A percentile compares a stretch with the other conserved stretches of the same genome.
Evolutionary conservation across 805 yeast species (phyloP).

Genomic region (Pichia sporocuriosa): DNA sequence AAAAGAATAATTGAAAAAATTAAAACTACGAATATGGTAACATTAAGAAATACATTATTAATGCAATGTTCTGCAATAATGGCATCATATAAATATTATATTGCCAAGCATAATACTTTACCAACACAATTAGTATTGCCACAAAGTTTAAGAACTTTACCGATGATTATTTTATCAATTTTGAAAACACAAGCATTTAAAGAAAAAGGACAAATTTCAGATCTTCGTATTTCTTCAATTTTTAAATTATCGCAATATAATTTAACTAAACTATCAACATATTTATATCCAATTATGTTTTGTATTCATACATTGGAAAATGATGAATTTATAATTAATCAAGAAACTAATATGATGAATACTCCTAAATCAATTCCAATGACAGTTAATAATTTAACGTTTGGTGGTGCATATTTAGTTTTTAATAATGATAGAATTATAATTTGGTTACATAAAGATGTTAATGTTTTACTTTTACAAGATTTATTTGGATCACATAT

Average conservation of each 20-base stretch:
- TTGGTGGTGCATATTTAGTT: constrained; percentile 72
- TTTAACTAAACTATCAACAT: constrained; percentile 49
- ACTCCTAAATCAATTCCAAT: constrained; percentile 46
- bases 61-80: constrained; percentile 47
- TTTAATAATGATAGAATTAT: constrained; percentile 59
- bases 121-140: constrained; percentile 74
- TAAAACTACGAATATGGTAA: constrained; percentile 34
- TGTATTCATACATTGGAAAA: constrained; percentile 62
- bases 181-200: constrained; percentile 61
- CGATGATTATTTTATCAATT: constrained; percentile 61
- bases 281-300: constrained; percentile 74
- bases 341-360: constrained; percentile 35
- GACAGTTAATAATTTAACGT: constrained; percentile 35
- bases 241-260: constrained; percentile 47
- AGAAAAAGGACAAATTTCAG: constrained; percentile 47
- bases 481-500: constrained; percentile 65
- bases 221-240: constrained; percentile 53
- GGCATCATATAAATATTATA: constrained; percentile 48
- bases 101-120: constrained; percentile 36
- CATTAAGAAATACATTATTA: constrained; percentile 26
- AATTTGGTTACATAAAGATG: constrained; percentile 65
- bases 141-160: constrained; percentile 64
- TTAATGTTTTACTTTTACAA: constrained; percentile 56
- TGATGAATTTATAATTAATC: constrained; percentile 47
- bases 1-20: constrained; percentile 39